Evolutionary conservation across 2,329 filamentous ascomycete species (phyloP).

Genomic region (Ascochyta viciae-villosae): DNA sequence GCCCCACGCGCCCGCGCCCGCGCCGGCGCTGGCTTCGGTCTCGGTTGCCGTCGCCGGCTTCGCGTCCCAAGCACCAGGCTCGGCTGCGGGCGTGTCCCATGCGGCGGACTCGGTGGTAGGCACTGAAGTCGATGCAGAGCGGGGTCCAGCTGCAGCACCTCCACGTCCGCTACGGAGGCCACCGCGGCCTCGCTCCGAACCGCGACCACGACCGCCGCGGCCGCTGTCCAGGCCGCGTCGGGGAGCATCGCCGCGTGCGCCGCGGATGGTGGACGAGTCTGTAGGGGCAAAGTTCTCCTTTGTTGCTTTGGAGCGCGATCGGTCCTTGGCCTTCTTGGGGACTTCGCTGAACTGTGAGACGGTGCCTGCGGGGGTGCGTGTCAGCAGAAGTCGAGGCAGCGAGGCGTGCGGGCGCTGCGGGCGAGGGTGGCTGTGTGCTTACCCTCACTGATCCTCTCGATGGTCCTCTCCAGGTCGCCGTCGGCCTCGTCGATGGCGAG

Average conservation of each 20-base stretch:
- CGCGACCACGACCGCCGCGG: constrained; percentile 65
- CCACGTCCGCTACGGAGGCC: constrained; percentile 67
- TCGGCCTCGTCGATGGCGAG: constrained; percentile 90
- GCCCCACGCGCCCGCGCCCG: constrained; percentile 17
- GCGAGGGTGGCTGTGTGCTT: constrained; percentile 34
- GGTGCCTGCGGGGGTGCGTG: constrained; percentile 61
- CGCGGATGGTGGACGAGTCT: constrained; percentile 45
- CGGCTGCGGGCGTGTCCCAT: constrained; percentile 60
- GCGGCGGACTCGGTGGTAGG: constrained; percentile 74
- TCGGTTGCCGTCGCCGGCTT: constrained; percentile 4
- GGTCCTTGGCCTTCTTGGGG: constrained; percentile 73
- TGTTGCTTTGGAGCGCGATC: constrained; percentile 70
- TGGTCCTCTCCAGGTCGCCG: constrained; percentile 74
- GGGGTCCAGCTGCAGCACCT: constrained; percentile 69
- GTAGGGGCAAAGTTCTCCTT: constrained; percentile 66
- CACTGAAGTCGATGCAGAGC: constrained; percentile 62
- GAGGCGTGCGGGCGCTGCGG: neutral
- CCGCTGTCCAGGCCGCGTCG: constrained; percentile 44
- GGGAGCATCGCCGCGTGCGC: constrained; percentile 29
- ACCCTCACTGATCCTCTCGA: constrained; percentile 83
- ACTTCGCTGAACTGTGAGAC: constrained; percentile 87
- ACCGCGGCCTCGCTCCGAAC: constrained; percentile 63
- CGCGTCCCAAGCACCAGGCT: constrained; percentile 20
- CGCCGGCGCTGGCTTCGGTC: constrained; percentile 1
- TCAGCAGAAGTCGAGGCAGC: constrained; percentile 14